A percentile compares a stretch with the other conserved stretches of the same genome.
These are phyloP conservation scores for Gymnopilus junonius DNA, from an alignment of 768 basidiomycete genomes.

Conservation along the genomic window DNA sequence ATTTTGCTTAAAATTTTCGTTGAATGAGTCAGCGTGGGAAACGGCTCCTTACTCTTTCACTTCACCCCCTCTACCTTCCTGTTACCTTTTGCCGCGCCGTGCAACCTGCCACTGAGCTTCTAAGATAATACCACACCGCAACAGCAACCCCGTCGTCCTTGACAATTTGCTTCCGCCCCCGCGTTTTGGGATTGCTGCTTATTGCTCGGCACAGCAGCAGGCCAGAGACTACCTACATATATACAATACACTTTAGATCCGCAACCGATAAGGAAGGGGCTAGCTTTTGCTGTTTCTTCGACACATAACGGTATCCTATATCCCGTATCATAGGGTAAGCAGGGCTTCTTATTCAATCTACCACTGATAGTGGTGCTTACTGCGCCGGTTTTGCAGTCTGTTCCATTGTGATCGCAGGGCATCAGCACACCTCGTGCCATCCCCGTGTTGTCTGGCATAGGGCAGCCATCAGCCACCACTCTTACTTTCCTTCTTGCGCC, in stretches of 20 bases:
- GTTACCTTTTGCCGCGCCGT: neutral
- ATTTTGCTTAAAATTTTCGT: neutral
- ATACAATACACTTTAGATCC: neutral
- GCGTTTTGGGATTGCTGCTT: neutral
- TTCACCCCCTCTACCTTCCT: neutral
- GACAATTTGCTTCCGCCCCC: neutral
- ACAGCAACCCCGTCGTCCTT: neutral
- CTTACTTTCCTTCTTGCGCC: neutral
- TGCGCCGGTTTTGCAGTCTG: neutral
- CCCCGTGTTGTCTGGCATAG: neutral
- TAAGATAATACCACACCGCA: neutral
- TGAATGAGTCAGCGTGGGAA: conserved; percentile 10
- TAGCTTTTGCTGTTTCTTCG: no score
- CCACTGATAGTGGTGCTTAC: neutral
- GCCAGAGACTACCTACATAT: neutral
- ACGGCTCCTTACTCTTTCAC: neutral
- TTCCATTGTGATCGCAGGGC: neutral
- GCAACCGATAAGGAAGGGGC: neutral
- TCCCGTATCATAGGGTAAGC: neutral
- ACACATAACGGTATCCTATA: neutral
- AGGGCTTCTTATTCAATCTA: neutral
- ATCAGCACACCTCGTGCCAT: neutral
- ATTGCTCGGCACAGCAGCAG: no score
- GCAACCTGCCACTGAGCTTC: neutral
- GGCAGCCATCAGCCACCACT: neutral